phyloP scores from a whole-genome alignment of 208 protist genomes.

The Strigomonas culicis region DNA sequence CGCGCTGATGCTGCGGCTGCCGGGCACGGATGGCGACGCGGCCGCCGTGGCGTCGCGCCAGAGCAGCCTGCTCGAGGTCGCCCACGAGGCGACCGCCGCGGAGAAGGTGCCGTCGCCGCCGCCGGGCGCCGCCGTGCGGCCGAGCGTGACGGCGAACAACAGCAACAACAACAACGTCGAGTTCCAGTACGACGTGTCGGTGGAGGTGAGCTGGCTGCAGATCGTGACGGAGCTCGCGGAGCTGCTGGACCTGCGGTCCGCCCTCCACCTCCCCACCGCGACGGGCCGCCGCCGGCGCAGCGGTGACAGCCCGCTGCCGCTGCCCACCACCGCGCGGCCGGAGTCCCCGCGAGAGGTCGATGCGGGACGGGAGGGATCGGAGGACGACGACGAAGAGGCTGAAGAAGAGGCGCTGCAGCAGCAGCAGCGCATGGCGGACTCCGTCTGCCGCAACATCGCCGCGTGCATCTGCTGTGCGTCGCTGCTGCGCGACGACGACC shows the following conservation, averaged over 20 bases:
- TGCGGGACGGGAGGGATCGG: too few relatives aligned
- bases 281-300: too few relatives aligned
- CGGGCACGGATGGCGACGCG: background rate
- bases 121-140: background rate
- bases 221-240: slow-evolving; percentile 58
- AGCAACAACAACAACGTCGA: background rate
- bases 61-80: too few relatives aligned
- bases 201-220: slow-evolving; percentile 52
- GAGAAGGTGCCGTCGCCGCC: background rate
- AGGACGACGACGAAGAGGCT: too few relatives aligned
- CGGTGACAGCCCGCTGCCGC: too few relatives aligned
- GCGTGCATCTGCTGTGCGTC: slow-evolving; percentile 63
- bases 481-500: slow-evolving; percentile 71
- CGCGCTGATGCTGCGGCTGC: background rate
- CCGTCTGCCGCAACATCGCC: slow-evolving; percentile 21
- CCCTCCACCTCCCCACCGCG: too few relatives aligned
- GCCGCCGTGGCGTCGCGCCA: background rate
- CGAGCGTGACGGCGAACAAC: background rate
- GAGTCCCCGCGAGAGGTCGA: too few relatives aligned
- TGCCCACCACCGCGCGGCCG: too few relatives aligned
- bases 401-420: too few relatives aligned
- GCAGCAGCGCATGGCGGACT: too few relatives aligned
- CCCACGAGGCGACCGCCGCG: background rate
- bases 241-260: slow-evolving; percentile 29
- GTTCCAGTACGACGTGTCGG: background rate